These are phyloP conservation scores for Astrothelium macrocarpum DNA, from an alignment of 495 filamentous ascomycete species.

Conservation along the genomic window DNA sequence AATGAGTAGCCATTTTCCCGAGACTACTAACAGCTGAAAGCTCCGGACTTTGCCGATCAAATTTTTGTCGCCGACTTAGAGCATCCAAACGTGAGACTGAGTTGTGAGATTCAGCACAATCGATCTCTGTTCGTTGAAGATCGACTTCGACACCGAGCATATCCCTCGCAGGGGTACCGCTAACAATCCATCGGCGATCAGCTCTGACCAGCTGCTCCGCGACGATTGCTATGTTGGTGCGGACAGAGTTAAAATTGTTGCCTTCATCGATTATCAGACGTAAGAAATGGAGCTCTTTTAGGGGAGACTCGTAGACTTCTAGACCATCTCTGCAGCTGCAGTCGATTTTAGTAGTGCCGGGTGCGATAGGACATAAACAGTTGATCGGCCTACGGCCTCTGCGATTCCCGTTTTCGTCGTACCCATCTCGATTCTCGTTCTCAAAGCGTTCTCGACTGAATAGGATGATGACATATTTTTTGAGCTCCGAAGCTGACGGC, in stretches of 20 bases:
- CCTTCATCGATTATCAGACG: constrained; percentile 89
- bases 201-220: constrained; percentile 55
- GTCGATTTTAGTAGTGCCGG: constrained; percentile 32
- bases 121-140: constrained; percentile 33
- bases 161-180: constrained; percentile 77
- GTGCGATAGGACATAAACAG: neutral
- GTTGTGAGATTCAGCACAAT: constrained; percentile 5
- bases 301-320: constrained; percentile 45
- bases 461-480: constrained; percentile 67
- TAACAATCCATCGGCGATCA: constrained; percentile 78
- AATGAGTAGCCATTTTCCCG: constrained; percentile 61
- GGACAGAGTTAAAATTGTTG: constrained; percentile 56
- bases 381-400: neutral
- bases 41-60: constrained; percentile 22
- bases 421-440: constrained; percentile 38
- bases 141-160: constrained; percentile 66
- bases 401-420: constrained; percentile 31
- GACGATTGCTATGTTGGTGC: constrained; percentile 56
- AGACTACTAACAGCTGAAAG: constrained; percentile 48
- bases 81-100: constrained; percentile 17
- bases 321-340: constrained; percentile 35
- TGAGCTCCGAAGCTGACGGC: constrained; percentile 49
- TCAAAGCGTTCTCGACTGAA: constrained; percentile 70
- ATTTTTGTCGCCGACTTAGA: constrained; percentile 25
- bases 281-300: constrained; percentile 69